Evolutionary conservation across 495 filamentous ascomycete genomes (phyloP).

Genomic region (Staphylotrichum longicolle): DNA sequence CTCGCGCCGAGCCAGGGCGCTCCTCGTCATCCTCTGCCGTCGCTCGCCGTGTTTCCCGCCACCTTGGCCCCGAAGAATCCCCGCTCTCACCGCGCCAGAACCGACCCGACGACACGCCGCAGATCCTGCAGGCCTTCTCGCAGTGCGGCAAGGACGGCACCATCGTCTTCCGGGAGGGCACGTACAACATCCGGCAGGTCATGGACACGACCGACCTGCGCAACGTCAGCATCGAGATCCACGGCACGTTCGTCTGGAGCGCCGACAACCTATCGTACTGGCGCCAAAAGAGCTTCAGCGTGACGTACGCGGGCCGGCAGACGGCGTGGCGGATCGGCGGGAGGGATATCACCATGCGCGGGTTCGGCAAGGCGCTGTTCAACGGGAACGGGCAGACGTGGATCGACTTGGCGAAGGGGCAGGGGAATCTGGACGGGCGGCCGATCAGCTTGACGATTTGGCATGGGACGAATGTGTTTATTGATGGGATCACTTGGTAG

Average conservation of each 20-base stretch:
- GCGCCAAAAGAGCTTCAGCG: constrained; percentile 36
- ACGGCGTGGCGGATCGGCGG: constrained; percentile 46
- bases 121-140: constrained; percentile 44
- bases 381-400: constrained; percentile 46
- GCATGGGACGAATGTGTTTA: constrained; percentile 39
- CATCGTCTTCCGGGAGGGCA: constrained; percentile 39
- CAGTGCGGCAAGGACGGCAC: constrained; percentile 38
- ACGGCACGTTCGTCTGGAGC: constrained; percentile 41
- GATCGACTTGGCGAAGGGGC: constrained; percentile 41
- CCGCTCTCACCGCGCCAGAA: background rate
- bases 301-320: constrained; percentile 39
- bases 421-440: constrained; percentile 38
- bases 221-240: constrained; percentile 43
- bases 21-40: background rate
- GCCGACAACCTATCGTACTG: constrained; percentile 43
- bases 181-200: constrained; percentile 45
- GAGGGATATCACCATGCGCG: constrained; percentile 36
- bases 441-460: constrained; percentile 44
- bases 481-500: constrained; percentile 43
- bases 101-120: constrained; percentile 38
- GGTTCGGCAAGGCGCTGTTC: constrained; percentile 42
- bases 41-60: too few species aligned
- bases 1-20: too few species aligned
- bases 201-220: constrained; percentile 43
- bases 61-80: too few species aligned